phyloP scores from a whole-genome alignment of 2,329 filamentous ascomycete genomes.

The Colletotrichum acutatum region DNA sequence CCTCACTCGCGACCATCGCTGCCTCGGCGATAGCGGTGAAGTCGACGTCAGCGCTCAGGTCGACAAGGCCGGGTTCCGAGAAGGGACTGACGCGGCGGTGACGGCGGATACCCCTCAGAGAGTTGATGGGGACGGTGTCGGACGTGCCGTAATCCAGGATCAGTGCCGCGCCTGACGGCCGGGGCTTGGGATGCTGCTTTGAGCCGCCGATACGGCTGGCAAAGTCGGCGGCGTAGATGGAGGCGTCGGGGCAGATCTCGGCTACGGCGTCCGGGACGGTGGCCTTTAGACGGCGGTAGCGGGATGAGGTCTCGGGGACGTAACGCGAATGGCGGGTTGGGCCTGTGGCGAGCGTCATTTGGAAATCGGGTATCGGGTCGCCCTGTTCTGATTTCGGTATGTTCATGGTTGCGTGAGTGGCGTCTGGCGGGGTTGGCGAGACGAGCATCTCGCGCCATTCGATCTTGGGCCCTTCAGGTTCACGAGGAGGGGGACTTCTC shows the following conservation, averaged over 20 bases:
- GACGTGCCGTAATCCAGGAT: constrained; percentile 94
- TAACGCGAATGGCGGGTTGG: constrained; percentile 86
- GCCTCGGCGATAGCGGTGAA: constrained; percentile 88
- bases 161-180: constrained; percentile 85
- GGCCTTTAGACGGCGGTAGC: constrained; percentile 79
- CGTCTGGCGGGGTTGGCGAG: constrained; percentile 69
- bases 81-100: constrained; percentile 86
- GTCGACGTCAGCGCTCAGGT: constrained; percentile 93
- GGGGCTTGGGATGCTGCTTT: constrained; percentile 61
- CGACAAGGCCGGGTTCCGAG: constrained; percentile 81
- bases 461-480: constrained; percentile 52
- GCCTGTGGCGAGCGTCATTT: constrained; percentile 80
- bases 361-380: constrained; percentile 80
- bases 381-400: constrained; percentile 63
- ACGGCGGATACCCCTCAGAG: constrained; percentile 85
- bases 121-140: constrained; percentile 84
- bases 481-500: constrained; percentile 52
- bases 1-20: constrained; percentile 78
- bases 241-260: constrained; percentile 90
- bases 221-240: constrained; percentile 83
- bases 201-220: constrained; percentile 85
- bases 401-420: constrained; percentile 64
- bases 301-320: constrained; percentile 82
- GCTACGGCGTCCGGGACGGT: constrained; percentile 76
- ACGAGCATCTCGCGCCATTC: constrained; percentile 90